These are phyloP conservation scores for Salix viminalis DNA, from an alignment of 345 rosid genomes.

Conservation along the genomic window DNA sequence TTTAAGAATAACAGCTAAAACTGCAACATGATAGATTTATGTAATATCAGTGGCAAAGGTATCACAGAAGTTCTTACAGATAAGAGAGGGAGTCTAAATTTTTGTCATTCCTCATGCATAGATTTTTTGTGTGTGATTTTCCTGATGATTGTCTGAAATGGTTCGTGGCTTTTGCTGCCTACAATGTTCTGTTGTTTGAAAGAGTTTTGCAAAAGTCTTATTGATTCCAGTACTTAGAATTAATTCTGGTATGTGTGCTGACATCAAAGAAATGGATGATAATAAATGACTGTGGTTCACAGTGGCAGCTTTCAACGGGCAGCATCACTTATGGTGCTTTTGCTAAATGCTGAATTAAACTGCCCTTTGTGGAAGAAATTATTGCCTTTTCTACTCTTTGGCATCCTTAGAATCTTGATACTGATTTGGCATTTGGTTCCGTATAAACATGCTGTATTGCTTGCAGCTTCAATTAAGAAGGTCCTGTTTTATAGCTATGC, in stretches of 20 bases:
- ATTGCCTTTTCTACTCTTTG: neutral
- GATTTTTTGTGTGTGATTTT: neutral
- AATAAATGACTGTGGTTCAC: neutral
- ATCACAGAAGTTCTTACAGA: neutral
- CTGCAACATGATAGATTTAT: neutral
- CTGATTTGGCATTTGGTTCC: neutral
- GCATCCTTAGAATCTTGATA: neutral
- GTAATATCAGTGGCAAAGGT: neutral
- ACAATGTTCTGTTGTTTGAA: neutral
- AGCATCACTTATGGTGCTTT: neutral
- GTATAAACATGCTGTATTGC: neutral
- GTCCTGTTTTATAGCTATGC: neutral
- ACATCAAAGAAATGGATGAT: neutral
- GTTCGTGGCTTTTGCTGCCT: neutral
- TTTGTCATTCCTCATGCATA: neutral
- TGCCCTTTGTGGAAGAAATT: neutral
- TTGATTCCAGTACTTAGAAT: neutral
- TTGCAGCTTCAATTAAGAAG: neutral
- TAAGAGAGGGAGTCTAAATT: neutral
- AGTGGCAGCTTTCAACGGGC: neutral
- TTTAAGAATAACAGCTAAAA: neutral
- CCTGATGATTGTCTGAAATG: neutral
- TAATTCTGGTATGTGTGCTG: neutral
- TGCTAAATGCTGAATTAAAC: neutral
- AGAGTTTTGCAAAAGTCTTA: neutral